These are phyloP conservation scores for Fusarium poae DNA, from an alignment of 2,329 filamentous ascomycete species.

Conservation along the genomic window DNA sequence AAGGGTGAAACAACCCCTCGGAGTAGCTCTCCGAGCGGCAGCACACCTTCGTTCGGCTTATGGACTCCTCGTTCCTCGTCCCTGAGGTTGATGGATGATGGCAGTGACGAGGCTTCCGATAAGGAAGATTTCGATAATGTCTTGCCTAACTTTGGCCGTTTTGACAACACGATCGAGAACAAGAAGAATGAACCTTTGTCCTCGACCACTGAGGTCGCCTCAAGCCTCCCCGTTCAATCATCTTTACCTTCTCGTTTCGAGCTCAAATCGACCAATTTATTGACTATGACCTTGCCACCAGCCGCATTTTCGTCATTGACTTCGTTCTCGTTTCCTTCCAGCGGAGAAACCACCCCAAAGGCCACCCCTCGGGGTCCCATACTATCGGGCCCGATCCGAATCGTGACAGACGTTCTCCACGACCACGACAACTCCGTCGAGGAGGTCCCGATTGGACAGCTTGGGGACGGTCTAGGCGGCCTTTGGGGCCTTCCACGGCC, in stretches of 20 bases:
- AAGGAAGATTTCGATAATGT: constrained; percentile 64
- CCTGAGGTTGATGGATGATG: constrained; percentile 60
- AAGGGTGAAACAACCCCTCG: constrained; percentile 34
- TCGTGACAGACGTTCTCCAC: constrained; percentile 50
- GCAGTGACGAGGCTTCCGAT: constrained; percentile 59
- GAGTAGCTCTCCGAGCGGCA: constrained; percentile 40
- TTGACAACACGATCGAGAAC: constrained; percentile 41
- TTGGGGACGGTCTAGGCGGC: constrained; percentile 57
- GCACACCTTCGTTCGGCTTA: constrained; percentile 48
- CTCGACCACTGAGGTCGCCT: constrained; percentile 7
- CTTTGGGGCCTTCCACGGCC: constrained; percentile 61
- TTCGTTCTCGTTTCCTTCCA: constrained; percentile 40
- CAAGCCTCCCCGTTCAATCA: constrained; percentile 30
- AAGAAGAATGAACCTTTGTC: constrained; percentile 16
- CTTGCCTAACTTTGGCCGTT: constrained; percentile 65
- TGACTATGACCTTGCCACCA: constrained; percentile 42
- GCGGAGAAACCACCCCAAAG: constrained; percentile 36
- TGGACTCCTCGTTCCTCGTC: constrained; percentile 57
- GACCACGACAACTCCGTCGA: constrained; percentile 51
- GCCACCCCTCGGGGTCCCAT: constrained; percentile 47
- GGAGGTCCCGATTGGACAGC: constrained; percentile 53
- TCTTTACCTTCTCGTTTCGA: constrained; percentile 33
- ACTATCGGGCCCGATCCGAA: constrained; percentile 55
- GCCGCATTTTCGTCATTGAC: constrained; percentile 39
- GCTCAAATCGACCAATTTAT: constrained; percentile 35